Evolutionary conservation across 1,284 basidiomycete genomes (phyloP), one percentile per base, ranked within the genome.

Genomic region (Stereum hirsutum): DNA sequence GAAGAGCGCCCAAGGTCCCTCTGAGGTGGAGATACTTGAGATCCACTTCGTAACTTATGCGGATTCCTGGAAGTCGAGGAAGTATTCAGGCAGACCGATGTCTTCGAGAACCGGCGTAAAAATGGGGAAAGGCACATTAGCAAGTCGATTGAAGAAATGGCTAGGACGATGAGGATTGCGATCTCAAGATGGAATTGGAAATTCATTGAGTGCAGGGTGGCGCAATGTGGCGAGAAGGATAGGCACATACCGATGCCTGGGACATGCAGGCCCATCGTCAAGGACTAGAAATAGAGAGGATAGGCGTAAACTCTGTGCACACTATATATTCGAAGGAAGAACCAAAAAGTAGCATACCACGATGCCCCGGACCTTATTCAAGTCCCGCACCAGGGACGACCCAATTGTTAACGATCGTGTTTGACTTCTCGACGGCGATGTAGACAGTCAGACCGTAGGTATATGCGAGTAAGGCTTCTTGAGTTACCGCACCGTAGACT

Each of bases 41-140:
- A 2, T 82, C 84, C 58, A 83, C 73, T 25, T 72, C 69, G 60
- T 81, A n/a, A n/a, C n/a, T n/a, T n/a, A n/a, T n/a, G n/a, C n/a
- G n/a, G n/a, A n/a, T 41, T 68, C 68, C 54, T 67, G 75, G 64
- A 86, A 87, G 63, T 89, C 84, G 48, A 89, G 58, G 69, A 76
- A 88, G 49, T 66, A 71, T 53, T 83, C 75, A 72, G 50, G 50
- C 68, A 74, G n/a, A 87, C 61, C 27, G 72, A 61, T 45, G 72
- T 71, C 65, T 89, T 89, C 30, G 68, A 72, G 12, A 69, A 72
- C 25, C 83, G 82, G 3, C 15, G n/a, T 17, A 43, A n/a, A n/a
- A n/a, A n/a, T n/a, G n/a, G n/a, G n/a, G n/a, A n/a, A n/a, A n/a
- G n/a, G n/a, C n/a, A 35, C 24, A 20, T 19, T 19, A n/a, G 21